Base-by-base conservation (phyloP, 108 stramenopile genomes). In the Cyclotella cryptica region DNA sequence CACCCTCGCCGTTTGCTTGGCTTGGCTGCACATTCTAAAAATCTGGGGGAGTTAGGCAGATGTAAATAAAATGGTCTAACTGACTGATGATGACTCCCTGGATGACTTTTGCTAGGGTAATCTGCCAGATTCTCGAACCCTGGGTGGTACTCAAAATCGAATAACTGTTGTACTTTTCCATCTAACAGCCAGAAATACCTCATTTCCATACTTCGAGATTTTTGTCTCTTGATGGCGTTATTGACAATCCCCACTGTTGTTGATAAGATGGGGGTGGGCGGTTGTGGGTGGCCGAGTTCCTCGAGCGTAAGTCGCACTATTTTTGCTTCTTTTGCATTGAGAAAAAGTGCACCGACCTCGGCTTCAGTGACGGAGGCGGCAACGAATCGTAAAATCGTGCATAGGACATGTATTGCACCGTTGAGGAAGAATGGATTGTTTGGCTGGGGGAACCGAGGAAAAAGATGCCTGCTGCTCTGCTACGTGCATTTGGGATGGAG, bases 211-310 rank as follows among this genome's bases (percentile, higher is more conserved):
- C 26, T 28, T 24, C 26, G 1, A 2, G 57, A 58, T 24, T 28
- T 58, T 28, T 58, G 57, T 19, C 22, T 11, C 22, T 27, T 22
- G 21, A 88, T 60, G 5, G 72, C 77, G 70, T 72, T 78, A 41
- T 77, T 83, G 44, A 57, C 60, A 28, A 88, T 77, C 58, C 85
- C 84, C 10, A 39, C 60, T 47, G 87, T 79, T 29, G 71, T 74
- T 5, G 52, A 46, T 27, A 72, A 46, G 21, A 79, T 65, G 11
- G 83, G 65, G 10, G 65, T 47, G 1, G 65, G 7, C 13, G 45
- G 65, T 47, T 66, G 44, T 26, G 14, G 65, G 53, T 84, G 87
- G 9, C 87, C 79, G 57, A 84, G 53, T 46, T 74, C 73, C 55
- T 43, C 58, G 3, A 75, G 73, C 19, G 70, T 41, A n/a, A 29